Percentiles rank a stretch among this genome's conserved stretches.
Evolutionary conservation across 805 yeast genomes (phyloP).

Genomic region (Lachancea cidri): DNA sequence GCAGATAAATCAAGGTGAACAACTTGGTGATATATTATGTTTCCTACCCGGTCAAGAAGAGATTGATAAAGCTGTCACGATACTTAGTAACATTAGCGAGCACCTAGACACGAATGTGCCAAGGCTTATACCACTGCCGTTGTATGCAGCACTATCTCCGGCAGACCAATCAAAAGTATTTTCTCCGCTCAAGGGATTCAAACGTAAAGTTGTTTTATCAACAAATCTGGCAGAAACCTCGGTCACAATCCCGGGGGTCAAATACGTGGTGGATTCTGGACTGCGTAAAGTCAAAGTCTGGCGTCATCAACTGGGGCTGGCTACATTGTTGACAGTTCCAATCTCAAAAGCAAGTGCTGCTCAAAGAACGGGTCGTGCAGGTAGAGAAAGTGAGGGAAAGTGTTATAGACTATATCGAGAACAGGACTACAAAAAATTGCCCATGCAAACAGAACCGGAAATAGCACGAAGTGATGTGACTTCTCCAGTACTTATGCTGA

Average conservation of each 20-base stretch:
- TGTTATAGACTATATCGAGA: constrained; percentile 83
- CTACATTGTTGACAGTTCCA: constrained; percentile 88
- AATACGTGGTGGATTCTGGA: constrained; percentile 91
- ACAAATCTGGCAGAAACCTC: constrained; percentile 99
- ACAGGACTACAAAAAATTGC: constrained; percentile 54
- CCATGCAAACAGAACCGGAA: constrained; percentile 87
- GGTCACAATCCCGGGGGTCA: constrained; percentile 89
- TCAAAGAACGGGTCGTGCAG: constrained; percentile 98
- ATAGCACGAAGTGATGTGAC: constrained; percentile 82
- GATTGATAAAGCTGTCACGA: constrained; percentile 74
- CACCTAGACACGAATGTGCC: constrained; percentile 61
- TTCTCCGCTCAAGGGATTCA: constrained; percentile 52
- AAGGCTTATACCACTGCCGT: constrained; percentile 66
- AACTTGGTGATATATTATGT: constrained; percentile 80
- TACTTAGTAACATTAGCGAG: constrained; percentile 57
- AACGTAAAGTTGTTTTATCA: constrained; percentile 82
- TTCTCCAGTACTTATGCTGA: constrained; percentile 77
- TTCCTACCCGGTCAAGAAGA: constrained; percentile 97
- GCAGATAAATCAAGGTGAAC: constrained; percentile 76
- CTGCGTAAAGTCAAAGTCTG: constrained; percentile 89
- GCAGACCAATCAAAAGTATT: constrained; percentile 79
- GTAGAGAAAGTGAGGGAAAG: constrained; percentile 92
- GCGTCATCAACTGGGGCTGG: constrained; percentile 87
- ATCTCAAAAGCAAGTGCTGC: constrained; percentile 91
- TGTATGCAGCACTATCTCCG: constrained; percentile 92